A percentile compares a stretch with the other conserved stretches of the same genome.
Evolutionary conservation across 176 grass and related monocot genomes (phyloP).

Genomic region (Poa pratensis): DNA sequence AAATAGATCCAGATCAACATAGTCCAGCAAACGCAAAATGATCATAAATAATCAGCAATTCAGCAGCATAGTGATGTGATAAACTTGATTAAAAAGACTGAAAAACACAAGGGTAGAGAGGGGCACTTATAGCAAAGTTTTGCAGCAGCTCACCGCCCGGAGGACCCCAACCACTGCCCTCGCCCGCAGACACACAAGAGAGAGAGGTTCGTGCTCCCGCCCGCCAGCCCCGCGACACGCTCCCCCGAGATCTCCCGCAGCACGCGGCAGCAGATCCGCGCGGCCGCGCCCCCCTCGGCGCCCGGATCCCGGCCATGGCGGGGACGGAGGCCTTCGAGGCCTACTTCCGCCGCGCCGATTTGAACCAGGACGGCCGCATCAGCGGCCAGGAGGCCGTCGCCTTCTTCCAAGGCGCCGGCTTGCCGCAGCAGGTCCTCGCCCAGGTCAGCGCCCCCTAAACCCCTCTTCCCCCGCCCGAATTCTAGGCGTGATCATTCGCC

Average conservation of each 20-base stretch:
- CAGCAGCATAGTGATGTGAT: too few relatives aligned
- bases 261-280: constrained; percentile 43
- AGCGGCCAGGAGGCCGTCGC: constrained; percentile 94
- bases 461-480: not conserved
- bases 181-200: constrained; percentile 16
- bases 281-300: not conserved
- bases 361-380: constrained; percentile 95
- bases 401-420: constrained; percentile 84
- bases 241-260: constrained; percentile 59
- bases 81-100: not conserved
- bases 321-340: constrained; percentile 83
- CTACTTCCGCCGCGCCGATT: constrained; percentile 92
- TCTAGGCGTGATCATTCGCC: not conserved
- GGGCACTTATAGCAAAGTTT: constrained; percentile 9
- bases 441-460: constrained; percentile 53
- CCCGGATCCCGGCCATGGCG: constrained; percentile 49
- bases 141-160: not conserved
- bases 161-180: constrained; percentile 42
- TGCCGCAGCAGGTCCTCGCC: constrained; percentile 89
- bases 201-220: constrained; percentile 20
- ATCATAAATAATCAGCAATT: too few relatives aligned
- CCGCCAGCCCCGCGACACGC: constrained; percentile 39
- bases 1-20: too few relatives aligned
- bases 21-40: too few relatives aligned
- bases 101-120: too few relatives aligned